Conservation (phyloP, 805 yeast species). For the Gaillardinia entomophila region DNA sequence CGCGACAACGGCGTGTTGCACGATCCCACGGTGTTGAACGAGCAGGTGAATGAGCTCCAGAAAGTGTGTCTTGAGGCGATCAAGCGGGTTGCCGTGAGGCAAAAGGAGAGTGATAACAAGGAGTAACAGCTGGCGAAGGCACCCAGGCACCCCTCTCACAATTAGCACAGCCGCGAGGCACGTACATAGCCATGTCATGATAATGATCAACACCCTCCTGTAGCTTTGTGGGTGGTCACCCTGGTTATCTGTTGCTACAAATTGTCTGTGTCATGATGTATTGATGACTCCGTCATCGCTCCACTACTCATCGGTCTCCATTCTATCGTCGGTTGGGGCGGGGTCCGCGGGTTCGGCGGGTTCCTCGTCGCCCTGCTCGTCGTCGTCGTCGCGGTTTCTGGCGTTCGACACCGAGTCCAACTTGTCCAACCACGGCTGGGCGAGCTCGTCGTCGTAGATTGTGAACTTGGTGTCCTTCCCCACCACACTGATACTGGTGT, state of each 20-base stretch:
- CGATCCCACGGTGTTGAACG: constrained; percentile 25
- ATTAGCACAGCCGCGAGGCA: too few relatives aligned
- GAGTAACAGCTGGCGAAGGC: too few relatives aligned
- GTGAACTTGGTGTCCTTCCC: constrained; percentile 73
- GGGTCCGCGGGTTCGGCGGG: constrained; percentile 13
- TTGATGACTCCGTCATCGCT: too few relatives aligned
- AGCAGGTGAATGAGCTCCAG: constrained; percentile 34
- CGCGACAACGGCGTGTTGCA: constrained; percentile 24
- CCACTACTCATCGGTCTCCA: constrained; percentile 34
- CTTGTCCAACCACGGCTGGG: constrained; percentile 74
- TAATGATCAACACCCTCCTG: too few relatives aligned
- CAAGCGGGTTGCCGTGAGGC: constrained; percentile 33
- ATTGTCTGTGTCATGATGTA: neutral
- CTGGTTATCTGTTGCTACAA: too few relatives aligned
- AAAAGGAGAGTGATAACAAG: constrained; percentile 12
- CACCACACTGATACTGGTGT: constrained; percentile 91
- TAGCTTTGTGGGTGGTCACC: too few relatives aligned
- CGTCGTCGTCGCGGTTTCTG: constrained; percentile 42
- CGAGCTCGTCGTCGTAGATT: constrained; percentile 81
- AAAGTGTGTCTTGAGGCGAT: constrained; percentile 32
- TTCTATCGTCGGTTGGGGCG: constrained; percentile 21
- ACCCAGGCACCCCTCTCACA: too few relatives aligned
- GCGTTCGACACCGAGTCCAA: constrained; percentile 62
- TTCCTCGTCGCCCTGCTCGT: constrained; percentile 20
- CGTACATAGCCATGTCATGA: too few relatives aligned